These are phyloP conservation scores for Phanerochaete carnosa DNA, from an alignment of 768 basidiomycete species.

Conservation along the genomic window DNA sequence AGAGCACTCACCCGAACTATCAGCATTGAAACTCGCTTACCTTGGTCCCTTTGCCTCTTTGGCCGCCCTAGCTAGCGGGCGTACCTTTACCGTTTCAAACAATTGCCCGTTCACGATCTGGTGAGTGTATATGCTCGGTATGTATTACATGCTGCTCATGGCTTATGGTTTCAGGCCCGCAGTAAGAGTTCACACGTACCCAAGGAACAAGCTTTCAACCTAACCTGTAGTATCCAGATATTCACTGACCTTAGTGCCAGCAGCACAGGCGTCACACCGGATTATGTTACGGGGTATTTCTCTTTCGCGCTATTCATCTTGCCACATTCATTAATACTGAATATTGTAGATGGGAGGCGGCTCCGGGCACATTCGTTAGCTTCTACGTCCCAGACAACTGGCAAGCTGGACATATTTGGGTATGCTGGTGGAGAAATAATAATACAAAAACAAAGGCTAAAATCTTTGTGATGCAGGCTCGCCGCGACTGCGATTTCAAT, in stretches of 20 bases:
- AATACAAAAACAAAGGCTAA: not conserved
- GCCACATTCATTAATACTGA: not conserved
- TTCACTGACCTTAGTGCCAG: conserved; percentile 58
- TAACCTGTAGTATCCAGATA: conserved; percentile 32
- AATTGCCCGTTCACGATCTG: conserved; percentile 68
- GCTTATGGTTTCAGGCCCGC: conserved; percentile 37
- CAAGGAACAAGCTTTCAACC: not conserved
- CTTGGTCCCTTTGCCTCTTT: not conserved
- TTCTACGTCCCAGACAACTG: conserved; percentile 62
- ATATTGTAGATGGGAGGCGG: conserved; percentile 31
- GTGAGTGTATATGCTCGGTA: conserved; percentile 29
- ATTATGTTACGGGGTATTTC: conserved; percentile 42
- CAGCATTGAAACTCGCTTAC: not conserved
- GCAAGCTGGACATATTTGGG: conserved; percentile 67
- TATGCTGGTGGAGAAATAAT: conserved; percentile 11
- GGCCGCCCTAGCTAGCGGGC: conserved; percentile 32
- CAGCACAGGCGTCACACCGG: conserved; percentile 40
- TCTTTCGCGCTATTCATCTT: not conserved
- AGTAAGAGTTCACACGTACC: conserved; percentile 21
- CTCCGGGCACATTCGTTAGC: conserved; percentile 33
- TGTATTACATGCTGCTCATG: not conserved
- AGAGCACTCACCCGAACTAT: too few species aligned
- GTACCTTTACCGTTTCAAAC: conserved; percentile 61
- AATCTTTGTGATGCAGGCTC: conserved; percentile 9
- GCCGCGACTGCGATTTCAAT: conserved; percentile 53